A percentile compares a stretch with the other conserved stretches of the same genome.
Evolutionary conservation across 768 basidiomycete genomes (phyloP).

Genomic region (Cytidiella melzeri): DNA sequence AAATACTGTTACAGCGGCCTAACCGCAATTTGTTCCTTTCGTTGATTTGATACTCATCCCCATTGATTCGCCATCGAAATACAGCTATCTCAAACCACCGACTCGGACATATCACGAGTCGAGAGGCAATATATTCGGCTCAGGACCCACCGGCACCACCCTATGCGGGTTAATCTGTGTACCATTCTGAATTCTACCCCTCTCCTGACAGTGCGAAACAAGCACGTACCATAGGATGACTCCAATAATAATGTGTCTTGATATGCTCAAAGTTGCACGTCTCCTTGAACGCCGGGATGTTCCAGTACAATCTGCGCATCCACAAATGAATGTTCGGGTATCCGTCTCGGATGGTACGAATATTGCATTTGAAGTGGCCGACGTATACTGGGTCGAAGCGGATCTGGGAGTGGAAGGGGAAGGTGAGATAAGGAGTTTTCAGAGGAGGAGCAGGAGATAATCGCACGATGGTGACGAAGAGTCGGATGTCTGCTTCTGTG

Average conservation of each 20-base stretch:
- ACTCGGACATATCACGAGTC: conserved; percentile 19
- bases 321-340: conserved; percentile 85
- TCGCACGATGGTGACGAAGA: conserved; percentile 81
- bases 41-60: background rate
- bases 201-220: background rate
- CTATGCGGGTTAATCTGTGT: conserved; percentile 71
- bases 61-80: background rate
- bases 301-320: conserved; percentile 90
- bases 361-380: conserved; percentile 92
- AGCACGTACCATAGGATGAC: conserved; percentile 36
- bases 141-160: conserved; percentile 71
- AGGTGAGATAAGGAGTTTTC: background rate
- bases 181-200: background rate
- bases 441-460: background rate
- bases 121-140: conserved; percentile 60
- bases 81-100: background rate
- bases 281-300: conserved; percentile 76
- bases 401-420: conserved; percentile 36
- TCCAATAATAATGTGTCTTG: conserved; percentile 72
- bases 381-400: conserved; percentile 91
- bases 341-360: conserved; percentile 76
- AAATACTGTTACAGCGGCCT: background rate
- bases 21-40: background rate
- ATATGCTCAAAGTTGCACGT: conserved; percentile 89
- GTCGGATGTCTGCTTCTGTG: conserved; percentile 80